phyloP scores from a whole-genome alignment of 495 filamentous ascomycete genomes.

The Penicillium ucsense region DNA sequence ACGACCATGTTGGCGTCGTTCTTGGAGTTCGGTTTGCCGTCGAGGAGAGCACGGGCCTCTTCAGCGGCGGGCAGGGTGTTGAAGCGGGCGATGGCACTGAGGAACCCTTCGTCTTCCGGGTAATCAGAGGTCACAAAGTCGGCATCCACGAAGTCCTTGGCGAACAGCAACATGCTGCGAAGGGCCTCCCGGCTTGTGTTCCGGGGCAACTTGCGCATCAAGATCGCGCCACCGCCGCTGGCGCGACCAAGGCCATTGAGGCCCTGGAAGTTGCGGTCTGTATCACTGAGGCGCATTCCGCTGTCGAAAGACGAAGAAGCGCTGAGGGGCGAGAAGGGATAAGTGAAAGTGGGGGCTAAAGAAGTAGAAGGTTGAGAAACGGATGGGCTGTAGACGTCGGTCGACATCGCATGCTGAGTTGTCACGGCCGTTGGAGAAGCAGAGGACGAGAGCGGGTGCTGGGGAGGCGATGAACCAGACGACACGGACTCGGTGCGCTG shows the following conservation, averaged over 20 bases:
- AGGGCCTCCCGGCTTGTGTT: conserved; percentile 65
- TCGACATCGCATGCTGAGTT: conserved; percentile 45
- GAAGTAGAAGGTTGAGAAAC: conserved; percentile 33
- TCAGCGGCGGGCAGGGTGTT: conserved; percentile 59
- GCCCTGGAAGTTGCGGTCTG: conserved; percentile 36
- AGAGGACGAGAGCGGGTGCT: conserved; percentile 11
- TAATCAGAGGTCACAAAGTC: conserved; percentile 59
- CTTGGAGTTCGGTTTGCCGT: conserved; percentile 69
- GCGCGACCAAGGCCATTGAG: conserved; percentile 36
- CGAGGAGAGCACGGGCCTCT: conserved; percentile 63
- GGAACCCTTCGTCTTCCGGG: conserved; percentile 61
- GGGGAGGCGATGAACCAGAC: conserved; percentile 38
- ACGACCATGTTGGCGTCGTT: conserved; percentile 74
- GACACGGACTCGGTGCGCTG: conserved; percentile 39
- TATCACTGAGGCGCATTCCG: conserved; percentile 41
- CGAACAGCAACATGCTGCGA: conserved; percentile 75
- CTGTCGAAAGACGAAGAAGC: conserved; percentile 34
- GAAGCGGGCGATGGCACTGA: conserved; percentile 70
- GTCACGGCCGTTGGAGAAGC: conserved; percentile 33
- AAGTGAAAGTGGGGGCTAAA: conserved; percentile 29
- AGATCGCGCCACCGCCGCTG: conserved; percentile 38
- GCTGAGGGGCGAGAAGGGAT: conserved; percentile 37
- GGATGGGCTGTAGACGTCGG: conserved; percentile 38
- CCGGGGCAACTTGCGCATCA: conserved; percentile 68
- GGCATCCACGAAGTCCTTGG: conserved; percentile 67